Evolutionary conservation across 83 land plant genomes (phyloP), one percentile per base, ranked within the genome.

Genomic region (Thuja plicata): DNA sequence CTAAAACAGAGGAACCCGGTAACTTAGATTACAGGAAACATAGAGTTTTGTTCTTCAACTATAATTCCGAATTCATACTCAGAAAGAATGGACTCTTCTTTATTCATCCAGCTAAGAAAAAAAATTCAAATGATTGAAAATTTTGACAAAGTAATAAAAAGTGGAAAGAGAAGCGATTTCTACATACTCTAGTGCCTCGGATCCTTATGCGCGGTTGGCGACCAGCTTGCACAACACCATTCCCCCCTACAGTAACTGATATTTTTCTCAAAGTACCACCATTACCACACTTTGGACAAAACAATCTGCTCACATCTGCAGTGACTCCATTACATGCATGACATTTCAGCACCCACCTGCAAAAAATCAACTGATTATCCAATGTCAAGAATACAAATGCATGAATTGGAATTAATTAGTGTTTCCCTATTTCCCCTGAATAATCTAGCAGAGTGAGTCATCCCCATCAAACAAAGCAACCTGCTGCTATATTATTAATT

Each of bases 241-340:
- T 98, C 74, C 96, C 96, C 77, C 95, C 95, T 73, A 97, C 97
- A 52, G 97, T 98, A 21, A 96, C 96, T 85, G 99, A 95, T 70
- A 96, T 97, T 89, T 95, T 96, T 82, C 92, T 93, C 48, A 98
- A 82, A 82, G 99, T 98, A 34, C 99, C 99, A 43, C 97, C 99
- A 89, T 97, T 98, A 21, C 99, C 99, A 91, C 99, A 98, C 89
- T 96, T 95, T 3, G 99, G 99, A 86, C 99, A 97, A 89, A 98
- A 98, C 62, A 98, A 92, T 83, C 95, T 95, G 41, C 99, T 95
- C 90, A 94, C 94, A 85, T 97, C 99, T 78, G 91, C 66, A 76
- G 99, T 96, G 37, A 98, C 94, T 35, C 90, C 92, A 87, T 90
- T 90, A 92, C 99, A 98, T 37, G 99, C 99, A 91, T 97, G 98